Percentiles rank a stretch among this genome's conserved stretches.
These are phyloP conservation scores for Colletotrichum scovillei DNA, from an alignment of 2,329 filamentous ascomycete species.

Conservation along the genomic window DNA sequence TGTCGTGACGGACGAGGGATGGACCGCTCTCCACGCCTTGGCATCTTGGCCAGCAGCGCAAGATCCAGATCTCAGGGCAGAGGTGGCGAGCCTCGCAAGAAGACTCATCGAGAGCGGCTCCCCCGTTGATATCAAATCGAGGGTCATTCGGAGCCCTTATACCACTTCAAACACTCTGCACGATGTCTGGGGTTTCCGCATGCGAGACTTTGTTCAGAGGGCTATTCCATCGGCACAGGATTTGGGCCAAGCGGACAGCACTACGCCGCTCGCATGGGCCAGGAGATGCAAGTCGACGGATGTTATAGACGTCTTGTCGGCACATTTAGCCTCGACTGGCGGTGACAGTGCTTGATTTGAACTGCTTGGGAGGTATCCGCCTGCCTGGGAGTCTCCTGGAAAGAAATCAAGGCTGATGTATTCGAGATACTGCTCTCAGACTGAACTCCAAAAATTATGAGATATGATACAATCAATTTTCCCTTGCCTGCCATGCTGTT, in stretches of 20 bases:
- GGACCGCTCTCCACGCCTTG: conserved; percentile 41
- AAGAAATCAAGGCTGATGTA: no score
- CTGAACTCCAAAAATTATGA: no score
- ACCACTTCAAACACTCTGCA: neutral
- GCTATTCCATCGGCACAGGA: neutral
- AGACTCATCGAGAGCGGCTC: neutral
- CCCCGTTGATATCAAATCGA: neutral
- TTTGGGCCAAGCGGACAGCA: neutral
- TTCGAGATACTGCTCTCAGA: no score
- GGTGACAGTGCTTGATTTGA: no score
- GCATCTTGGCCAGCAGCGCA: conserved; percentile 9
- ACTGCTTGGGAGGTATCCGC: no score
- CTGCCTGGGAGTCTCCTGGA: no score
- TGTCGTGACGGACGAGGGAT: conserved; percentile 39
- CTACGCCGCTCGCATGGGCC: neutral
- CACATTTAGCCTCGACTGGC: no score
- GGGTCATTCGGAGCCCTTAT: neutral
- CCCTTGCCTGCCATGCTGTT: no score
- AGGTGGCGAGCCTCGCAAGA: neutral
- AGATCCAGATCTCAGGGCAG: neutral
- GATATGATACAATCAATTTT: no score
- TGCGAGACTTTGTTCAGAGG: neutral
- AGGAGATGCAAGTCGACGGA: no score
- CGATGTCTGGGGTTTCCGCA: neutral
- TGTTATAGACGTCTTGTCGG: no score